phyloP scores from a whole-genome alignment of 306 rosid genomes.

The Dryas alaskensis region DNA sequence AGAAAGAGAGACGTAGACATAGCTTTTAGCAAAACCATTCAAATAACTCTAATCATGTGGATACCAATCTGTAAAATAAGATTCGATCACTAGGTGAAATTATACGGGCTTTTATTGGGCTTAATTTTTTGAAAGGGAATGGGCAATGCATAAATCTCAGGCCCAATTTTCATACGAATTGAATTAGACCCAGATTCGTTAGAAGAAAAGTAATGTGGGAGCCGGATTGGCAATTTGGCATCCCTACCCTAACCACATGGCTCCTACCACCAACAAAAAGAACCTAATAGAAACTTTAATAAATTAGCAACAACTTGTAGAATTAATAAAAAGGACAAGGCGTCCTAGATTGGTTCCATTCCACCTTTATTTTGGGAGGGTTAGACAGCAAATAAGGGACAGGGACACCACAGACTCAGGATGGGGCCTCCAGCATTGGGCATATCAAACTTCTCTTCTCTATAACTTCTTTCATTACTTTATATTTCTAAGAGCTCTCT shows the following conservation, averaged over 20 bases:
- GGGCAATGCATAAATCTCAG: too few relatives aligned
- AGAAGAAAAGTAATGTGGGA: background rate
- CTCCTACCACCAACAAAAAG: background rate
- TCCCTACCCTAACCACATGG: background rate
- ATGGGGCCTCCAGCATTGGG: background rate
- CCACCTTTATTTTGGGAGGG: constrained; percentile 9
- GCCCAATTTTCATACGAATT: too few relatives aligned
- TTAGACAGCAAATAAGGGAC: constrained; percentile 6
- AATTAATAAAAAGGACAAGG: background rate
- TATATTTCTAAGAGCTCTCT: background rate
- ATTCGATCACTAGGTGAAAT: too few relatives aligned
- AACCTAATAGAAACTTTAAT: constrained; percentile 2
- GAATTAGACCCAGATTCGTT: too few relatives aligned
- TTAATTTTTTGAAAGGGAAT: too few relatives aligned
- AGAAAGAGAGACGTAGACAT: too few relatives aligned
- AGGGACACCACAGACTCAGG: background rate
- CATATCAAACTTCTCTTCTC: background rate
- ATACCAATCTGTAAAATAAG: too few relatives aligned
- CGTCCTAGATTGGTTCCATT: background rate
- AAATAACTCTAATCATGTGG: too few relatives aligned
- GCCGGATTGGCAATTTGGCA: background rate
- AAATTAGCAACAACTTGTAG: background rate
- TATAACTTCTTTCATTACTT: background rate
- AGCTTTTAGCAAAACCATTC: too few relatives aligned
- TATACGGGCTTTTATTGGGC: too few relatives aligned